A percentile compares a stretch with the other conserved stretches of the same genome.
Evolutionary conservation across 495 filamentous ascomycete genomes (phyloP).

Genomic region (Penicillium arizonense): DNA sequence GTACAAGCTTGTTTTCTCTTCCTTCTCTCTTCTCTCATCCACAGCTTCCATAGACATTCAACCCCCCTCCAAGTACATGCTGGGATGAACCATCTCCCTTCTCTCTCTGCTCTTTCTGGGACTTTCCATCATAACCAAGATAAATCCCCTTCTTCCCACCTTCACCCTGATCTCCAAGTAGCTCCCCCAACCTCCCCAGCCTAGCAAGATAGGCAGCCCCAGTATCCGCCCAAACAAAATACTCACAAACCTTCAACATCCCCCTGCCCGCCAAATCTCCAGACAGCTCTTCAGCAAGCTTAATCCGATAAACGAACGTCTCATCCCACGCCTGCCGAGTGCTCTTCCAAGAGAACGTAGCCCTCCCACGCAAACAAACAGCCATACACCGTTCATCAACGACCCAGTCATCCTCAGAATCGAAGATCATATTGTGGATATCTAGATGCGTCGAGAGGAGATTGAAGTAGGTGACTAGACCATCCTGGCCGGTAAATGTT

Average conservation of each 20-base stretch:
- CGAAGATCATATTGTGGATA: constrained; percentile 52
- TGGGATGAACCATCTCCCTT: constrained; percentile 3
- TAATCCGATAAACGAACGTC: constrained; percentile 55
- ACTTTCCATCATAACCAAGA: neutral
- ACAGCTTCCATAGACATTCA: constrained; percentile 26
- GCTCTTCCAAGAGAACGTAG: constrained; percentile 47
- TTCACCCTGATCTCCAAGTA: neutral
- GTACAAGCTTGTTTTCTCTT: too few relatives aligned
- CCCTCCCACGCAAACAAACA: constrained; percentile 50
- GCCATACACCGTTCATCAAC: constrained; percentile 44
- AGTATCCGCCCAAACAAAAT: constrained; percentile 64
- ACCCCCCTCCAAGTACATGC: constrained; percentile 19
- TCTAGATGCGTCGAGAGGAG: constrained; percentile 36
- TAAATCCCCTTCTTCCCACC: constrained; percentile 8
- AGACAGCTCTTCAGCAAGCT: constrained; percentile 36
- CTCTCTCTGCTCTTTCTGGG: neutral
- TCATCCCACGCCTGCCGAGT: constrained; percentile 59
- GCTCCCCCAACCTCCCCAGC: constrained; percentile 37
- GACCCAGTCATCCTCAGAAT: constrained; percentile 42
- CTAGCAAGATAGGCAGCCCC: constrained; percentile 61
- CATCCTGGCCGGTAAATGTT: constrained; percentile 47
- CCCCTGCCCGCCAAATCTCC: constrained; percentile 9
- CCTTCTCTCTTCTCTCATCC: constrained; percentile 1
- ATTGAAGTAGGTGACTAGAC: constrained; percentile 48
- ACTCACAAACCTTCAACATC: constrained; percentile 43